These are phyloP conservation scores for Meyerozyma elateridarum DNA, from an alignment of 1,139 yeast genomes.

Conservation along the genomic window DNA sequence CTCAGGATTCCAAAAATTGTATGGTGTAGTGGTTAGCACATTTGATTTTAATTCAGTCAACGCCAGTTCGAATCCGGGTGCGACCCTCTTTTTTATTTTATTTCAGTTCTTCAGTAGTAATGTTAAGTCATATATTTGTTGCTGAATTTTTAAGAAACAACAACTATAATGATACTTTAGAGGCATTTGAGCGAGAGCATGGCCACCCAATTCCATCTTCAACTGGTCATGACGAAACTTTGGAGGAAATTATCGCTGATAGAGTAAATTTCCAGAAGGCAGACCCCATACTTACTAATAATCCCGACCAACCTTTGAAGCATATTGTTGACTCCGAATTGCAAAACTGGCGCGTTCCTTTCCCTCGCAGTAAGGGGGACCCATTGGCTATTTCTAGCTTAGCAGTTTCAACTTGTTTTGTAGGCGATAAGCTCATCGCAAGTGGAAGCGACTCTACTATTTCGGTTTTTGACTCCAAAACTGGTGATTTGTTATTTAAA, in stretches of 20 bases:
- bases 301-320: slow-evolving; percentile 9
- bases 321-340: slow-evolving; percentile 7
- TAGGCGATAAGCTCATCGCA: slow-evolving; percentile 15
- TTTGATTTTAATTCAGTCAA: slow-evolving; percentile 15
- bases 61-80: slow-evolving; percentile 19
- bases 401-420: slow-evolving; percentile 20
- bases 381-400: slow-evolving; percentile 17
- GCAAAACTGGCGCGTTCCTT: slow-evolving; percentile 30
- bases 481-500: slow-evolving; percentile 11
- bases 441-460: slow-evolving; percentile 26
- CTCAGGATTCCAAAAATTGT: too few species aligned
- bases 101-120: too few species aligned
- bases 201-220: slow-evolving; percentile 28
- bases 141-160: slow-evolving; percentile 53
- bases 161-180: slow-evolving; percentile 42
- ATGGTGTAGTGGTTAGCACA: slow-evolving; percentile 4
- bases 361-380: slow-evolving; percentile 16
- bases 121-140: slow-evolving; percentile 33
- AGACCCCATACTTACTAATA: slow-evolving; percentile 10
- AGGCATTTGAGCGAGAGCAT: slow-evolving; percentile 44
- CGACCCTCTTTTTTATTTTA: slow-evolving; percentile 1
- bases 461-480: slow-evolving; percentile 15
- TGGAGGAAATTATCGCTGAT: slow-evolving; percentile 50
- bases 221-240: slow-evolving; percentile 33
- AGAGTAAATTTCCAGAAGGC: slow-evolving; percentile 32